phyloP scores from a whole-genome alignment of 305 asterid species.

The Euphrasia arctica region DNA sequence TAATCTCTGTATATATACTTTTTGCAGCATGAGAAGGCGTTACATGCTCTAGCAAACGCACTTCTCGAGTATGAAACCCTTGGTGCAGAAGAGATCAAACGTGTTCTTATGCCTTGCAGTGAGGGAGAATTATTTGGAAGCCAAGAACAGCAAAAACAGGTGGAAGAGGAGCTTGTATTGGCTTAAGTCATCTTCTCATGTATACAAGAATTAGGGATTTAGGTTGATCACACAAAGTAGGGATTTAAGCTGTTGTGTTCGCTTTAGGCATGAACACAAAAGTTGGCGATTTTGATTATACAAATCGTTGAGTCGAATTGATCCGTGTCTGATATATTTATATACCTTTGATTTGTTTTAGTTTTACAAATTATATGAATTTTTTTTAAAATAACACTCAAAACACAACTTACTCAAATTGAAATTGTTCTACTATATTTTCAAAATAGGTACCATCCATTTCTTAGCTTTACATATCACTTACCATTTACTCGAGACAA shows the following conservation, averaged over 20 bases:
- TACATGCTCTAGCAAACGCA: conserved; percentile 87
- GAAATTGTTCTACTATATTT: too few relatives aligned
- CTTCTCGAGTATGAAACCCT: conserved; percentile 87
- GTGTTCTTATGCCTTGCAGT: conserved; percentile 50
- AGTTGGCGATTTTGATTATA: too few relatives aligned
- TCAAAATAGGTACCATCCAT: background rate
- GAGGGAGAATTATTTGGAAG: background rate
- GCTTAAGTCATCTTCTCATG: background rate
- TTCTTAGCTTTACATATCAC: background rate
- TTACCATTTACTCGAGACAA: conserved; percentile 7
- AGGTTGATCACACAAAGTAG: too few relatives aligned
- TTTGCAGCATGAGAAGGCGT: conserved; percentile 79
- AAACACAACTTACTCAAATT: too few relatives aligned
- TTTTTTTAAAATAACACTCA: too few relatives aligned
- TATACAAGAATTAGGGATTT: background rate
- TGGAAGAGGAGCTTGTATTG: conserved; percentile 2
- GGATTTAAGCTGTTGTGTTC: too few relatives aligned
- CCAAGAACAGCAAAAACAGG: conserved; percentile 1
- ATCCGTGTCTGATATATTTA: too few relatives aligned
- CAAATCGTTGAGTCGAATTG: too few relatives aligned
- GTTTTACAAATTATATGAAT: too few relatives aligned
- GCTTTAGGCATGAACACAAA: too few relatives aligned
- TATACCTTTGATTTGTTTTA: too few relatives aligned
- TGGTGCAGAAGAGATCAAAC: conserved; percentile 67
- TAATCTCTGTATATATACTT: background rate